Conservation (phyloP, 1,284 basidiomycete species). For the Gastroboletus turbinatus region DNA sequence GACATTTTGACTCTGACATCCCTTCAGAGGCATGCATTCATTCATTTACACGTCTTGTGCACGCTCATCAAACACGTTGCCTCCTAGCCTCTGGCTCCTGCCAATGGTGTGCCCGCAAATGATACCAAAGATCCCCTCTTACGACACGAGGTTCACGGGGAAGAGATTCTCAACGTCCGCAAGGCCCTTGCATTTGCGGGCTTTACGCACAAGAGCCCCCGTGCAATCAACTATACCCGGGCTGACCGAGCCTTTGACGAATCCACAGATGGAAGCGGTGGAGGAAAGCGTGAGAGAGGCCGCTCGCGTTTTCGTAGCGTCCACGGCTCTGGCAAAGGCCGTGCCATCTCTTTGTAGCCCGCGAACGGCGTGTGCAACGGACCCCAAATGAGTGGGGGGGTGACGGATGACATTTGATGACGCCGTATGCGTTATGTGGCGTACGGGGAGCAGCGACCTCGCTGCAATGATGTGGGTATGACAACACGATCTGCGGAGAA, state of each 20-base stretch:
- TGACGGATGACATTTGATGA: slow-evolving; percentile 31
- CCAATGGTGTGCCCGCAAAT: slow-evolving; percentile 81
- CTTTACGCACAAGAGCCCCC: slow-evolving; percentile 85
- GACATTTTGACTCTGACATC: slow-evolving; percentile 92
- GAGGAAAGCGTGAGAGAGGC: slow-evolving; percentile 53
- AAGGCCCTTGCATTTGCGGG: slow-evolving; percentile 90
- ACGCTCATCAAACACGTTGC: slow-evolving; percentile 34
- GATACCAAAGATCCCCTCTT: slow-evolving; percentile 88
- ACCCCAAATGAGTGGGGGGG: slow-evolving; percentile 24
- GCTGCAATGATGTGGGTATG: slow-evolving; percentile 34
- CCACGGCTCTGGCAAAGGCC: slow-evolving; percentile 60
- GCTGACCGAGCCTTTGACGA: slow-evolving; percentile 70
- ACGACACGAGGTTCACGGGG: slow-evolving; percentile 80
- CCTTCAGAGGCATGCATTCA: slow-evolving; percentile 73
- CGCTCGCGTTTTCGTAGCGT: slow-evolving; percentile 58
- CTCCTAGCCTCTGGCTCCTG: slow-evolving; percentile 80
- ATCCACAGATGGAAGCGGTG: slow-evolving; percentile 49
- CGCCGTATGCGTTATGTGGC: slow-evolving; percentile 34
- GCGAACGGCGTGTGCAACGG: slow-evolving; percentile 29
- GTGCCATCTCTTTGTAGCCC: slow-evolving; percentile 75
- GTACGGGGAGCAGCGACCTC: slow-evolving; percentile 29
- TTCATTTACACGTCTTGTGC: slow-evolving; percentile 25
- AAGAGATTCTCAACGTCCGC: slow-evolving; percentile 83
- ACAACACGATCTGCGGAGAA: slow-evolving; percentile 32
- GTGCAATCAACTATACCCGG: slow-evolving; percentile 69